Base-by-base conservation (phyloP, 1,139 yeast species). In the Candida neerlandica region DNA sequence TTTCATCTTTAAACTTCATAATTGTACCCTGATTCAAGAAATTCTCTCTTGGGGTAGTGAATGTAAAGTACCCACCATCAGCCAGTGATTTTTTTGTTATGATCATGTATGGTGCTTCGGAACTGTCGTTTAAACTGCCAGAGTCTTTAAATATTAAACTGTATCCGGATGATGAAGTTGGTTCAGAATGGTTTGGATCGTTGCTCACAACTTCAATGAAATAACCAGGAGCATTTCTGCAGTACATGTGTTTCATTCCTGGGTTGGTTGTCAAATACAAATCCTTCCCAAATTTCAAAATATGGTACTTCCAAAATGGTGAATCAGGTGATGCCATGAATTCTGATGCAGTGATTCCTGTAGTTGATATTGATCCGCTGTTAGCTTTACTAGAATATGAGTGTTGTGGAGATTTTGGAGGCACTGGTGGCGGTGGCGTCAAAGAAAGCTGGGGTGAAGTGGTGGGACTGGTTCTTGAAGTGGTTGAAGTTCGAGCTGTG, bases 281-380 rank as follows among this genome's bases (percentile, higher is more conserved):
- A 51, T 73, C 75, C 37, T 71, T 72, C 4, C 83, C 82, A 46
- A 80, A 67, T 47, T 70, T 73, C 27, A 80, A 62, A 10, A 82
- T 67, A 57, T 84, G 89, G 58, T 82, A 84, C 58, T 84, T 84
- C 86, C 87, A 82, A 56, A 80, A 83, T 18, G 73, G 76, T 16
- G 66, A 37, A 14, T 43, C 45, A 16, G 50, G 33, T n/a, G 48
- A 45, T 27, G 49, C 37, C 41, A 42, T 37, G 41, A 37, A 37
- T 23, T 27, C 37, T 5, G 46, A 39, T 16, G 43, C 30, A 14
- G 16, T 14, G 26, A 30, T 15, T 12, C 18, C 18, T 15, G 44
- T 12, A 9, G 40, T 19, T 9, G 23, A 16, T n/a, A 33, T 43
- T 18, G 14, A 21, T 15, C 15, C 7, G 14, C 33, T 21, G 4